Base-by-base conservation (phyloP, 2,329 filamentous ascomycete genomes). In the Cadophora malorum region DNA sequence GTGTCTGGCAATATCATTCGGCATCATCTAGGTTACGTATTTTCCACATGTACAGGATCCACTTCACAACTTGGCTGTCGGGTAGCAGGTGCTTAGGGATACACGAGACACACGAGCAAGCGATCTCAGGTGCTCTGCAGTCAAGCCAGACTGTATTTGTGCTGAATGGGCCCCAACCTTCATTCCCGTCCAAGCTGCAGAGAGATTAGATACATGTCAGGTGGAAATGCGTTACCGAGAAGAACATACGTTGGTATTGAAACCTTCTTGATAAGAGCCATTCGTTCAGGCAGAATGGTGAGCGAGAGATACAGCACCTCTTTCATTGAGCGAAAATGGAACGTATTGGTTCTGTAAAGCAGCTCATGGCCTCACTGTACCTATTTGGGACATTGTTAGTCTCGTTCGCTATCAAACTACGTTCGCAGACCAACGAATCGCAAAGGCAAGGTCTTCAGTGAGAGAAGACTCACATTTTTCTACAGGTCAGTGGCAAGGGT, bases 321-420 rank as follows among this genome's bases (percentile, higher is more conserved):
- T 9, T 50, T 21, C 19, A 71, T 41, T 10, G 55, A 61, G 19
- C 65, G 58, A 47, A 72, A 72, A 45, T 69, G 49, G 49, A 72
- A 72, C 3, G 63, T 65, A 31, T 71, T 72, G 3, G 23, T 16
- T 23, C 14, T 63, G 49, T 72, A 72, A 1, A 72, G 58, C 1
- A 69, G 59, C 6, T 68, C 64, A 28, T 66, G 19, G 69, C 63
- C 47, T 72, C 71, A 35, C 65, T 70, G 19, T 72, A 72, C 25
- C 71, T 72, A 33, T 33, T 58, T 12, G 9, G 21, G 16, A n/a
- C 67, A 25, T 52, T 28, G 58, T 64, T 16, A 23, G 31, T 23
- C 28, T n/a, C 1, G 10, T 38, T 6, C 31, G 14, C 9, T 38
- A 7, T 38, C 14, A 14, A 38, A 14, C 5, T 28, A 38, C 14